phyloP scores from a whole-genome alignment of 257 asterid genomes.

The Lavandula angustifolia region DNA sequence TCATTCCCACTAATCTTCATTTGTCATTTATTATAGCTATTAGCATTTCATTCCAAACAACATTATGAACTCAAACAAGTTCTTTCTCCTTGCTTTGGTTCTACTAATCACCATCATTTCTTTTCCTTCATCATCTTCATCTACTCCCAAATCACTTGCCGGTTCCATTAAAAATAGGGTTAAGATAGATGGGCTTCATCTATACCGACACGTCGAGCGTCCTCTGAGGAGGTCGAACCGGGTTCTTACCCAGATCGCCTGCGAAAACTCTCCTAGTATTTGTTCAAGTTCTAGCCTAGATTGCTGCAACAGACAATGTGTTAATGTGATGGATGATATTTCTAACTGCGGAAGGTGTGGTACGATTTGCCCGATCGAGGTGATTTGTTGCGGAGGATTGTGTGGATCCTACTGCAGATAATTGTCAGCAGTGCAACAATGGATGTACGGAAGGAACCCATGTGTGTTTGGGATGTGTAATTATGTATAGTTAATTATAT shows the following conservation, averaged over 20 bases:
- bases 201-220: too few relatives aligned
- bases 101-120: neutral
- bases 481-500: slow-evolving; percentile 23
- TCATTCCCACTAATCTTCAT: neutral
- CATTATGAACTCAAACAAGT: neutral
- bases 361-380: slow-evolving; percentile 20
- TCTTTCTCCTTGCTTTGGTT: neutral
- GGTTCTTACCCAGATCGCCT: slow-evolving; percentile 2
- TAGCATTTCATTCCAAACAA: neutral
- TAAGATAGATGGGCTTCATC: too few relatives aligned
- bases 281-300: slow-evolving; percentile 16
- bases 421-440: slow-evolving; percentile 23
- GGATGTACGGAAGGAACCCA: slow-evolving; percentile 6
- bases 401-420: slow-evolving; percentile 8
- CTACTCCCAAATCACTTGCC: neutral
- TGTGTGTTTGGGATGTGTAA: slow-evolving; percentile 26
- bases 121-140: neutral
- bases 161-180: too few relatives aligned
- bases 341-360: slow-evolving; percentile 20
- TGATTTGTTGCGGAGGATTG: slow-evolving; percentile 26
- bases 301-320: slow-evolving; percentile 22
- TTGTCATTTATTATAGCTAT: neutral
- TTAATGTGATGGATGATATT: slow-evolving; percentile 17
- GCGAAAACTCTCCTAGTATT: slow-evolving; percentile 25
- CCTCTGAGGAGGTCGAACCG: neutral